Evolutionary conservation across 805 yeast species (phyloP).

Genomic region (Wickerhamomyces hampshirensis): DNA sequence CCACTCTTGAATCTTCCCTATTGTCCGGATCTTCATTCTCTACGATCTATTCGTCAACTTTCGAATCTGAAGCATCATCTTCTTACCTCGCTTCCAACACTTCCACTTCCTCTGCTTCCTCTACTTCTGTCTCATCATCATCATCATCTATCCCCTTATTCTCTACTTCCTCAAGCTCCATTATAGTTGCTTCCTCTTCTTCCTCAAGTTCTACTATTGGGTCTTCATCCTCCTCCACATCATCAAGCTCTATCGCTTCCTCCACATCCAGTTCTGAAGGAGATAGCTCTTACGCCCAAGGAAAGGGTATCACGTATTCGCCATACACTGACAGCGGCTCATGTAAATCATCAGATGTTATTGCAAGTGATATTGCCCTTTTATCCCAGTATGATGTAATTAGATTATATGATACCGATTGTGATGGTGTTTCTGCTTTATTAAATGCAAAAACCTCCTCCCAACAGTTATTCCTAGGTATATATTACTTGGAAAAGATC

Average conservation of each 20-base stretch:
- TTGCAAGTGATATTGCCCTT: constrained; percentile 41
- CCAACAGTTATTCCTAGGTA: constrained; percentile 56
- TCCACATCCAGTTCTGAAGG: constrained; percentile 13
- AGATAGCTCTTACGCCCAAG: constrained; percentile 25
- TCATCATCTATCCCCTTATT: neutral
- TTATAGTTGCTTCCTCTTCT: neutral
- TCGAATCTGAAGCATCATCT: too few relatives aligned
- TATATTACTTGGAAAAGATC: constrained; percentile 45
- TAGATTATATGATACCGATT: constrained; percentile 61
- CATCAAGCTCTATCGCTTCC: constrained; percentile 2
- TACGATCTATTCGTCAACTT: constrained; percentile 8
- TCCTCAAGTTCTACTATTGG: constrained; percentile 1
- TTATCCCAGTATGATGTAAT: constrained; percentile 45
- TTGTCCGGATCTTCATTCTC: neutral
- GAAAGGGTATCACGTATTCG: constrained; percentile 61
- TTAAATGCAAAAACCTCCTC: constrained; percentile 40
- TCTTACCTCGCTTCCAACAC: too few relatives aligned
- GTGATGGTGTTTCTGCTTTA: constrained; percentile 50
- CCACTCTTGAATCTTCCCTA: constrained; percentile 5
- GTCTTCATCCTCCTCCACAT: constrained; percentile 1
- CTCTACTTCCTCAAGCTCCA: neutral
- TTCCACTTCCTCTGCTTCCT: constrained; percentile 6
- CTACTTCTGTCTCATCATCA: constrained; percentile 7
- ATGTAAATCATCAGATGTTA: constrained; percentile 47
- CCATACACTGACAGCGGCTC: constrained; percentile 53